phyloP scores from a whole-genome alignment of 2,329 filamentous ascomycete genomes.

The Tolypocladium ophioglossoides region DNA sequence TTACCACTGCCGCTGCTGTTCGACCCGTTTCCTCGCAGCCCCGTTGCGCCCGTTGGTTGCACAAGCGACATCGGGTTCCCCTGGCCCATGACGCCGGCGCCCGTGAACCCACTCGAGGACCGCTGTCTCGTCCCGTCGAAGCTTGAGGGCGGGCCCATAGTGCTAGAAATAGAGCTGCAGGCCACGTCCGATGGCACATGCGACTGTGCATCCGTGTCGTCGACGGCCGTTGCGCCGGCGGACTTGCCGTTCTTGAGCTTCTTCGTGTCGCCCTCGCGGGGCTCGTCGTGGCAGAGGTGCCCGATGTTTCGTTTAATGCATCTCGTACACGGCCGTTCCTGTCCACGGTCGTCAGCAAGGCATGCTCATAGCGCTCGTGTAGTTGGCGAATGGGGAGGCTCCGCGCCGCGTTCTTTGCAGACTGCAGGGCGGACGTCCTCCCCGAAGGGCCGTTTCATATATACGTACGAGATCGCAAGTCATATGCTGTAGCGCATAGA shows the following conservation, averaged over 20 bases:
- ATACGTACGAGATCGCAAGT: slow-evolving; percentile 78
- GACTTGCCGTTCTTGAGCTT: slow-evolving; percentile 53
- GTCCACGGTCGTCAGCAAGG: slow-evolving; percentile 10
- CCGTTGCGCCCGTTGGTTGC: slow-evolving; percentile 59
- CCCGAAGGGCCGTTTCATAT: slow-evolving; percentile 3
- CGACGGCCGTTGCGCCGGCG: slow-evolving; percentile 35
- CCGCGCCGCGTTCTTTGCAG: neutral
- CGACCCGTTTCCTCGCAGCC: slow-evolving; percentile 50
- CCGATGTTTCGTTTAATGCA: slow-evolving; percentile 99
- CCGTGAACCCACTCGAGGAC: slow-evolving; percentile 30
- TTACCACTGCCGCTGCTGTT: slow-evolving; percentile 41
- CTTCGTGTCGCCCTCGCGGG: slow-evolving; percentile 72
- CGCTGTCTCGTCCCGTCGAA: slow-evolving; percentile 22
- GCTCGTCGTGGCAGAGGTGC: slow-evolving; percentile 96
- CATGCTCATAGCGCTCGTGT: neutral
- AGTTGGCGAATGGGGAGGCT: slow-evolving; percentile 1
- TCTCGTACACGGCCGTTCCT: slow-evolving; percentile 93
- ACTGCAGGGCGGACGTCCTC: slow-evolving; percentile 1
- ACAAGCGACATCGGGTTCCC: slow-evolving; percentile 54
- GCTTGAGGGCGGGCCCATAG: slow-evolving; percentile 42
- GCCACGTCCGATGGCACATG: slow-evolving; percentile 31
- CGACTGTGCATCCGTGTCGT: slow-evolving; percentile 48
- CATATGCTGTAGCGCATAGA: slow-evolving; percentile 57
- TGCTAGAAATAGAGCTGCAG: slow-evolving; percentile 44
- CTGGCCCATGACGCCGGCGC: slow-evolving; percentile 34